Base-by-base conservation (phyloP, 2,329 filamentous ascomycete genomes). In the Beauveria sp. region DNA sequence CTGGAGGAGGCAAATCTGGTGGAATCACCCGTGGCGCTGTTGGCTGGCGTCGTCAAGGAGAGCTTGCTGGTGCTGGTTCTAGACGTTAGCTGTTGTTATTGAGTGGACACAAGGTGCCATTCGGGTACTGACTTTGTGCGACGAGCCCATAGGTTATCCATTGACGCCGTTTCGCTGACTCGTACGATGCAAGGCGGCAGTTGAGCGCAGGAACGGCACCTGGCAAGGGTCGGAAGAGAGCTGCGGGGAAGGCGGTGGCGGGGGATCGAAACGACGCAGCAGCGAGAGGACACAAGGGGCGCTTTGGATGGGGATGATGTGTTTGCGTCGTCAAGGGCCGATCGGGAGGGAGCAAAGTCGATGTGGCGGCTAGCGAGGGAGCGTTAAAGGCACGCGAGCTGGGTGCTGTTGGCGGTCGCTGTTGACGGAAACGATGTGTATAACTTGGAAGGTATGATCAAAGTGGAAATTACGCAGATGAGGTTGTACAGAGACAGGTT, bases 51-150 rank as follows among this genome's bases (percentile, higher is more conserved):
- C 69, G 91, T 88, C 65, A 97, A 83, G 68, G 92, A 96, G 76
- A 97, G 89, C 81, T 96, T 97, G 83, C 85, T 90, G 76, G 85
- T 84, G 81, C 89, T 94, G n/a, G 22, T 26, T 22, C 6, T 5
- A 71, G 60, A 60, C 41, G 43, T 34, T 70, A 65, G 58, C 47
- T 55, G 34, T 65, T 62, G 64, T 65, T 68, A 64, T 56, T 41
- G 55, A 40, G 16, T 41, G 55, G 51, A 34, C 18, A 62, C 30
- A 34, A 40, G 51, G 46, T 47, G 57, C 37, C 44, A 30, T 43
- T 41, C 26, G 52, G 34, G 34, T 58, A 76, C 86, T 76, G 82
- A 92, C 90, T 91, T 92, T 77, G 87, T 88, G 77, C 90, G 88
- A 77, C 90, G 88, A 77, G 85, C 88, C 90, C 90, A 93, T 80